Conservation (phyloP, 129 eudicot genomes). For the Artemisia argyi region DNA sequence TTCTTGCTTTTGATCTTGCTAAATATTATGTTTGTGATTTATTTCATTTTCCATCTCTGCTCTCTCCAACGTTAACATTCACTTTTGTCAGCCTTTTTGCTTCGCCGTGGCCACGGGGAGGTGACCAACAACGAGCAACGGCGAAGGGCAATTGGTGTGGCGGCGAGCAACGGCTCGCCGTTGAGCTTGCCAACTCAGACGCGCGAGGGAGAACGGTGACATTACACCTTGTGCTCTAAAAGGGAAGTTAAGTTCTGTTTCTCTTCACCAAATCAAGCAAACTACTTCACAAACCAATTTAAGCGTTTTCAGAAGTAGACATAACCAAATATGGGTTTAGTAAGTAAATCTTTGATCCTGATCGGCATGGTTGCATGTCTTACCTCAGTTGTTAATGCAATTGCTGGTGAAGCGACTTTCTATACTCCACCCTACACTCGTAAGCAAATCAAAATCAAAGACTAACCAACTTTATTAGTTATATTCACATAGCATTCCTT, state of each 20-base stretch:
- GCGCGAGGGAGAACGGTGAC: no score
- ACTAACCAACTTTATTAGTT: not conserved
- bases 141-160: no score
- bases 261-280: slow-evolving; percentile 7
- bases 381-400: slow-evolving; percentile 36
- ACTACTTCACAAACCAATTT: not conserved
- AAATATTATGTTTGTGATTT: no score
- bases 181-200: no score
- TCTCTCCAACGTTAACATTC: no score
- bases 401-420: slow-evolving; percentile 48
- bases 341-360: slow-evolving; percentile 19
- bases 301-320: not conserved
- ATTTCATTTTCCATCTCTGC: no score
- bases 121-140: no score
- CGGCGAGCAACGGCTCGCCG: no score
- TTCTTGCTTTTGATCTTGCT: no score
- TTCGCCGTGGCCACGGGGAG: no score
- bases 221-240: no score
- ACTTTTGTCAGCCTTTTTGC: no score
- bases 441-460: slow-evolving; percentile 18
- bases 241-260: not conserved
- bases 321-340: slow-evolving; percentile 12
- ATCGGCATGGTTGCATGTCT: slow-evolving; percentile 30
- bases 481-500: not conserved
- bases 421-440: slow-evolving; percentile 43